Conservation (phyloP, 805 yeast species). For the Clavispora fructus region DNA sequence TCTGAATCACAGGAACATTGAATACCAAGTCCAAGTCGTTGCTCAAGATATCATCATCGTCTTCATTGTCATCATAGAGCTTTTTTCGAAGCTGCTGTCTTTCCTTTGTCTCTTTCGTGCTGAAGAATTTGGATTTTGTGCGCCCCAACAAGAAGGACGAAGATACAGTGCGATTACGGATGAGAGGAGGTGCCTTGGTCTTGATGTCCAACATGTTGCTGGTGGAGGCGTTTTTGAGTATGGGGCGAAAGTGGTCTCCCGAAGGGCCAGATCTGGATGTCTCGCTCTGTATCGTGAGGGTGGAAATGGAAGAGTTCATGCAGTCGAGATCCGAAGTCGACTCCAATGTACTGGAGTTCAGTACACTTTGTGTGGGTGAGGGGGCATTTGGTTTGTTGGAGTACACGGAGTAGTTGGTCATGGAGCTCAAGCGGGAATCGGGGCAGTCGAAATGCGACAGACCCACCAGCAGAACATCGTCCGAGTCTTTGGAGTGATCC, state of each 20-base stretch:
- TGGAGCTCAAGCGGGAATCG: conserved; percentile 35
- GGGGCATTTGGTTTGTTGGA: conserved; percentile 5
- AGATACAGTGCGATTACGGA: conserved; percentile 8
- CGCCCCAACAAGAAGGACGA: conserved; percentile 22
- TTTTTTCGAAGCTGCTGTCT: conserved; percentile 34
- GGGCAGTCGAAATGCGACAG: conserved; percentile 29
- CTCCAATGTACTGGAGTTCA: background rate
- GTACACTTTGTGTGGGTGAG: conserved; percentile 2
- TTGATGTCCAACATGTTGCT: conserved; percentile 5
- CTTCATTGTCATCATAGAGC: conserved; percentile 36
- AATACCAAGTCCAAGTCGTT: conserved; percentile 37
- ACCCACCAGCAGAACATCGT: conserved; percentile 29
- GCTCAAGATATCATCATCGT: conserved; percentile 34
- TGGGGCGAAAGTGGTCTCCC: conserved; percentile 3
- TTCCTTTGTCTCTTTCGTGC: conserved; percentile 34
- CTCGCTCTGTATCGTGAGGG: conserved; percentile 13
- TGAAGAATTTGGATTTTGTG: conserved; percentile 30
- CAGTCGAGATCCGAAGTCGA: conserved; percentile 5
- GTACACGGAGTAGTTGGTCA: conserved; percentile 25
- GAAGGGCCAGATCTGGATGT: background rate
- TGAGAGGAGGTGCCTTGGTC: conserved; percentile 2
- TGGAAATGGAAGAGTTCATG: conserved; percentile 16
- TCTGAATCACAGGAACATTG: conserved; percentile 39
- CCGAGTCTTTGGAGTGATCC: conserved; percentile 26
- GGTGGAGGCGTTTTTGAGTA: conserved; percentile 11